Evolutionary conservation across 73 alveolate genomes (phyloP), one percentile per base, ranked within the genome.

Genomic region (Paramecium primaurelia): DNA sequence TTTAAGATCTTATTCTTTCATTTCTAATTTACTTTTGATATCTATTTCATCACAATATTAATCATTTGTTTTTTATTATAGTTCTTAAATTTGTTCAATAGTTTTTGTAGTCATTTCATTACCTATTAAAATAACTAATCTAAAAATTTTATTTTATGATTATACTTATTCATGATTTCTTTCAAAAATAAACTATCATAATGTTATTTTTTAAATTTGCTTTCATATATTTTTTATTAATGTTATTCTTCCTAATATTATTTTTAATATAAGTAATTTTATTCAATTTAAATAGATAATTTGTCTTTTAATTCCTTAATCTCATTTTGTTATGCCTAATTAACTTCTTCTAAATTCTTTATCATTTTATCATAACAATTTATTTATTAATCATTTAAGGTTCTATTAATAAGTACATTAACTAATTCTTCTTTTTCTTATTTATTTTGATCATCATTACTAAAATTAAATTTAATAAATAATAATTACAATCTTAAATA

Each of bases 371-470:
- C 91, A 45, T 45, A 80, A 10, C 36, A 80, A 26, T 30, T 22
- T 5, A 47, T 32, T 80, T 80, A 20, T 6, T 80, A 40, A 42
- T 80, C 88, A 75, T 75, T 75, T 38, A 38, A 14, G 4, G 88
- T 32, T 80, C 58, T 80, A 80, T 80, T 80, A 2, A 80, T 45
- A 8, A 80, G 32, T 3, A 42, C 91, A 42, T 80, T 25, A 40
- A 80, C 73, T 80, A 80, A 49, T 80, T 80, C 91, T 44, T 80
- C 91, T 80, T 64, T 80, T 26, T 80, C 91, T 49, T 80, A 20
- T 80, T 80, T 80, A 45, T 42, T 45, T 80, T 80, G 26, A 45
- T 80, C 73, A 14, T 75, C 88, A 75, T 36, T 75, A 2, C 88
- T 75, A 38, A 34, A 34, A 38, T 11, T 0, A 3, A 30, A n/a